Percentiles rank a stretch among this genome's conserved stretches.
phyloP scores from a whole-genome alignment of 2,329 filamentous ascomycete genomes.

The Fusarium annulatum region DNA sequence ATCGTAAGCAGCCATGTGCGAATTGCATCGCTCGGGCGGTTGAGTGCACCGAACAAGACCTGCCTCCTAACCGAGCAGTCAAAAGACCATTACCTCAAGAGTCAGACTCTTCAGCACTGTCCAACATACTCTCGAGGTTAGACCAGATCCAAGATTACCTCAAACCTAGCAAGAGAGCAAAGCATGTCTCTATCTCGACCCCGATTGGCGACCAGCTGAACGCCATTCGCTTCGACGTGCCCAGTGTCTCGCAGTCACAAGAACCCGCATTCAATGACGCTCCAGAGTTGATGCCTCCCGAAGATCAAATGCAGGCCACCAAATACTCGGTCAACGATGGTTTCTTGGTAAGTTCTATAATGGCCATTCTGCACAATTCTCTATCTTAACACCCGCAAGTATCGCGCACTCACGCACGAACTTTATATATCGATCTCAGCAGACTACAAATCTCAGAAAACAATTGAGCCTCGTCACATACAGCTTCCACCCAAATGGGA shows the following conservation, averaged over 20 bases:
- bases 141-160: not conserved
- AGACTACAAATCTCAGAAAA: not conserved
- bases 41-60: not conserved
- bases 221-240: not conserved
- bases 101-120: not conserved
- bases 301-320: not conserved
- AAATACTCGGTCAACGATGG: not conserved
- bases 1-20: not conserved
- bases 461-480: not conserved
- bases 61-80: not conserved
- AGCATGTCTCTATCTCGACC: rapidly evolving
- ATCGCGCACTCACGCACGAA: not conserved
- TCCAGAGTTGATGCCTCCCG: not conserved
- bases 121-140: not conserved
- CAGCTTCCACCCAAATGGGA: not conserved
- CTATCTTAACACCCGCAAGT: rapidly evolving
- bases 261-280: too few relatives aligned
- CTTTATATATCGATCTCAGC: not conserved
- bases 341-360: not conserved
- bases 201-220: not conserved
- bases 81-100: not conserved
- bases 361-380: rapidly evolving
- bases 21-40: not conserved
- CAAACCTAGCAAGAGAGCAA: rapidly evolving
- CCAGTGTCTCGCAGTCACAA: not conserved